These are phyloP conservation scores for Metroxylon sagu DNA, from an alignment of 176 grass and related monocot genomes.

Conservation along the genomic window DNA sequence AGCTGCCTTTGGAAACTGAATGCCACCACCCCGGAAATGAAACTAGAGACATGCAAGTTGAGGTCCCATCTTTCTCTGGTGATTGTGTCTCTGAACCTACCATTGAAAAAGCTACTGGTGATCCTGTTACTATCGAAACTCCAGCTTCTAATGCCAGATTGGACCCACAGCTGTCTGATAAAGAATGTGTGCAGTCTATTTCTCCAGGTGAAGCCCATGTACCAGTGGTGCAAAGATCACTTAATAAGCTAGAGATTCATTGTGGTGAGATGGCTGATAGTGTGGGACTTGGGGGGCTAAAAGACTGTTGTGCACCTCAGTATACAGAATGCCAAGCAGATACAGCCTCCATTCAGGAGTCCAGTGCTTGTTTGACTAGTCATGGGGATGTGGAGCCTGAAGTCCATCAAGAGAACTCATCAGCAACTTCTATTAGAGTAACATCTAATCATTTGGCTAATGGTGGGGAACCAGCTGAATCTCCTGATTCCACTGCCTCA, in stretches of 20 bases:
- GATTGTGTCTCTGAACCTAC: constrained; percentile 13
- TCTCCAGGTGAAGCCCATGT: constrained; percentile 14
- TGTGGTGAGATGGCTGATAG: constrained; percentile 3
- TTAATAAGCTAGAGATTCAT: constrained; percentile 20
- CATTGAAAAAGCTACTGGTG: not conserved
- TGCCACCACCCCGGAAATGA: constrained; percentile 1
- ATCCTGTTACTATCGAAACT: not conserved
- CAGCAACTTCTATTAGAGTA: constrained; percentile 42
- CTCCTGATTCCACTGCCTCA: not conserved
- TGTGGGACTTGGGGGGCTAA: not conserved
- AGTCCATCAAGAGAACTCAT: constrained; percentile 18
- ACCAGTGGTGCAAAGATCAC: constrained; percentile 23
- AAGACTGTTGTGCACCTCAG: constrained; percentile 2
- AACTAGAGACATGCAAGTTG: not conserved
- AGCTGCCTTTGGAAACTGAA: not conserved
- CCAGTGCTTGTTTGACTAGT: constrained; percentile 8
- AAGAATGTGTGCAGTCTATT: not conserved
- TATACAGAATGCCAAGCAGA: not conserved
- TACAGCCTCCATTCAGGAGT: not conserved
- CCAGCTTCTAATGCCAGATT: constrained; percentile 3
- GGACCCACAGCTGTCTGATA: not conserved
- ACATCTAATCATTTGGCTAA: constrained; percentile 42
- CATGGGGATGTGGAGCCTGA: not conserved
- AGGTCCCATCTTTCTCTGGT: constrained; percentile 21
- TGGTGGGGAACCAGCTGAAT: constrained; percentile 6